Base-by-base conservation (phyloP, 805 yeast species). In the Pichia eremophila region DNA sequence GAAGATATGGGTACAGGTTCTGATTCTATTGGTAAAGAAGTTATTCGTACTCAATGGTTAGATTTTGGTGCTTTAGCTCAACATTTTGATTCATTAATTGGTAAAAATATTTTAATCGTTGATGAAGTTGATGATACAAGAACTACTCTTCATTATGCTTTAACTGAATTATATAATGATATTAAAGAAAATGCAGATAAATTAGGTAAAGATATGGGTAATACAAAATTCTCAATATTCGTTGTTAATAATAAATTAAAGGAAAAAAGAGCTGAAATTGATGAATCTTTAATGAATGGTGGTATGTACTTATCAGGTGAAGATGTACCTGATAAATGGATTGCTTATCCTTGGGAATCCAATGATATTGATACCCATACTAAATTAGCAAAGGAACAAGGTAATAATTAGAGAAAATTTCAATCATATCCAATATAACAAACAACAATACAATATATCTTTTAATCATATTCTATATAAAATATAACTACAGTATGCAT, bases 71-170 rank as follows among this genome's bases (percentile, higher is more conserved):
- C 85, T 43, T 69, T 85, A 46, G 74, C 72, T 44, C 72, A 78
- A 64, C 86, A 81, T 65, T 79, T 82, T 54, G 85, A 82, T 55
- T 81, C 86, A 42, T 72, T 87, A 52, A 81, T 87, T 49, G 95
- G 95, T 56, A 87, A 86, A 67, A 81, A 80, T 61, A 73, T 87
- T 37, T 68, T 87, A 54, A 85, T 87, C 57, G 93, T 87, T 35
- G 95, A 87, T 64, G 95, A 87, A 69, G 95, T 87, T 42, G 95
- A 87, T 64, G 95, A 87, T 63, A 85, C 95, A 25, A 83, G 95
- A 73, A 87, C 95, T 46, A 87, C 95, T 2, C 70, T 87, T 48
- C 91, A 85, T 62, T 87, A 86, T 60, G 95, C 95, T 3, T 76
- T 86, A 38, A 71, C 79, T 11, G 95, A 87, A 65, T 71, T 87